Evolutionary conservation across 1,139 yeast species (phyloP), one percentile per base, ranked within the genome.

Genomic region (Yamadazyma sp.): DNA sequence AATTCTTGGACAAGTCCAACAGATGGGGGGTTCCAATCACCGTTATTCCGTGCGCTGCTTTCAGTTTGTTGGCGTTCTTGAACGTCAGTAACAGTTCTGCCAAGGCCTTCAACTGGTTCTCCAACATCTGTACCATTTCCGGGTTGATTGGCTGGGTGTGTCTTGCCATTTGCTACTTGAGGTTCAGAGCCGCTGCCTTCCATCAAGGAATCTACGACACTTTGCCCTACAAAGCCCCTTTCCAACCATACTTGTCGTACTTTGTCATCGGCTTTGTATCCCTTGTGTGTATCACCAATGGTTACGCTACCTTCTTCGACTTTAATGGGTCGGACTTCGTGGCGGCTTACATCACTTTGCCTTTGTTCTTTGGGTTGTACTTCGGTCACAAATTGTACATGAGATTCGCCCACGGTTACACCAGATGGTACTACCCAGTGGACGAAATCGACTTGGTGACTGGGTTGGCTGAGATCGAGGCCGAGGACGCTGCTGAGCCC

Each of bases 91-190:
- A 75, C 2, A 61, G 73, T 4, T 73, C 88, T 1, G 66, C 79
- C 7, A 61, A 66, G 15, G 77, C 81, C 14, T 84, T 85, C 61
- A 66, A 63, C 38, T 83, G 86, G 70, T 80, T 85, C 47, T 82
- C 84, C 39, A 83, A 82, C 55, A 80, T 83, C 46, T 83, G 83
- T 34, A 79, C 89, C 24, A 79, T 83, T 47, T 79, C 84, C 36
- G 91, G 91, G 39, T 70, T 84, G 38, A 58, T 84, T 42, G 77
- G 86, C 32, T 85, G 92, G 92, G 66, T 82, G 40, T 69, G 68
- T 38, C 66, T 75, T 29, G 55, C 72, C 18, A 56, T 69, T 34
- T 66, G 79, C 27, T 76, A 77, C 49, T 45, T 77, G 36, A 68
- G 81, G 57, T 78, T 75, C 70, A 75, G 80, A 61, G 72, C 67